These are phyloP conservation scores for Sanguinoderma infundibulare DNA, from an alignment of 1,284 basidiomycete genomes.

Conservation along the genomic window DNA sequence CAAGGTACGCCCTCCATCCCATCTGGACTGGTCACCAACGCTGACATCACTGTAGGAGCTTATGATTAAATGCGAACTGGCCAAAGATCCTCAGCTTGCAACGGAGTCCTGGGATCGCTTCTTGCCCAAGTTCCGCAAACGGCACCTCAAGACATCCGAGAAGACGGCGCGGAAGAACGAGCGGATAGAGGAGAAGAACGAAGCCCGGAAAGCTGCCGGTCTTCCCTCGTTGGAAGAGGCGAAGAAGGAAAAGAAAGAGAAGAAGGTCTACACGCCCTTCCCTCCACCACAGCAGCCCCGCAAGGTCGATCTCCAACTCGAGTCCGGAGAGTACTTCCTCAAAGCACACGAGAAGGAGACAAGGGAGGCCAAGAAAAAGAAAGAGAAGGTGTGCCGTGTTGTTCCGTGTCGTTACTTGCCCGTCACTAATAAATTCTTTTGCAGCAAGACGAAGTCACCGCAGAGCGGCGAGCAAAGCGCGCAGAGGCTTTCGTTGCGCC, in stretches of 20 bases:
- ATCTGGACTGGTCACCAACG: background rate
- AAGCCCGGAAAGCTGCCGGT: conserved; percentile 65
- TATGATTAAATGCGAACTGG: conserved; percentile 98
- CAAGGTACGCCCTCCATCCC: conserved; percentile 61
- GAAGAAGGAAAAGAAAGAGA: conserved; percentile 59
- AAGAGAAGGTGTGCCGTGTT: conserved; percentile 61
- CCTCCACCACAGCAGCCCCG: conserved; percentile 93
- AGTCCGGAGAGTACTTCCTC: conserved; percentile 98
- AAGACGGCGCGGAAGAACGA: conserved; percentile 90
- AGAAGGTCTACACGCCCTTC: conserved; percentile 99
- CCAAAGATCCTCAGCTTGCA: conserved; percentile 96
- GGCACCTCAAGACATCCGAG: conserved; percentile 90
- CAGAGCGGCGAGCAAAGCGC: conserved; percentile 73
- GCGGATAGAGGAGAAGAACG: conserved; percentile 55
- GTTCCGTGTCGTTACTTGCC: background rate
- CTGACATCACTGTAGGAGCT: conserved; percentile 70
- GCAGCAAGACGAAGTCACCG: conserved; percentile 78
- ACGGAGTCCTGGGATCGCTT: conserved; percentile 98
- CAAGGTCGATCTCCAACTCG: conserved; percentile 95
- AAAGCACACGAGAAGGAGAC: conserved; percentile 83
- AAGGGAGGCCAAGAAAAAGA: conserved; percentile 63
- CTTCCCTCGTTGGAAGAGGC: conserved; percentile 44
- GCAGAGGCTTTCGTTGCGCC: conserved; percentile 88
- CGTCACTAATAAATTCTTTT: background rate
- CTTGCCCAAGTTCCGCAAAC: conserved; percentile 94